Conservation (phyloP, 345 rosid species). For the Moricandia arvensis region DNA sequence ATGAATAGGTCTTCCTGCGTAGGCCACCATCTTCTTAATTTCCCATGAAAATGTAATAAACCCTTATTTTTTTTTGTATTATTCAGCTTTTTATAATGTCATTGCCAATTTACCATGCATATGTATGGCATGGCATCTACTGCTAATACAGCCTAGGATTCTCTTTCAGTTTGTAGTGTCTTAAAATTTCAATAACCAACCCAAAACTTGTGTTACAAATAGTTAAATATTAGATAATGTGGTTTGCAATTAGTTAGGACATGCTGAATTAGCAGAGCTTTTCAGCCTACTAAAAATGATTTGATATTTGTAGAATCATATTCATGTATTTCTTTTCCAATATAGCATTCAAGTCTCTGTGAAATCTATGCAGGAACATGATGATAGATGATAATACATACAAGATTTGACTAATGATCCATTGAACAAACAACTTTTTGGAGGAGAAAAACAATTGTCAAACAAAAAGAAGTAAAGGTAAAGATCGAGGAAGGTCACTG, state of each 20-base stretch:
- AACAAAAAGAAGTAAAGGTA: conserved; percentile 17
- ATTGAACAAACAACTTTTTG: conserved; percentile 3
- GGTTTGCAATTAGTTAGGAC: background rate
- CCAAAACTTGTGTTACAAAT: background rate
- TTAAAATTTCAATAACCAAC: background rate
- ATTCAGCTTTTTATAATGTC: background rate
- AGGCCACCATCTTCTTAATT: conserved; percentile 20
- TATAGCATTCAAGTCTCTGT: background rate
- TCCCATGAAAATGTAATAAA: background rate
- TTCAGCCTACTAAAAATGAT: background rate
- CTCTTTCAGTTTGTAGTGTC: background rate
- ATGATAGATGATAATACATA: background rate
- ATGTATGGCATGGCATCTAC: background rate
- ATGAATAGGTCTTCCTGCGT: conserved; percentile 30
- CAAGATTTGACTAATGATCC: conserved; percentile 26
- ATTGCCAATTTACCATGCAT: conserved; percentile 15
- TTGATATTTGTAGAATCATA: background rate
- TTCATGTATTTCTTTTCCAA: background rate
- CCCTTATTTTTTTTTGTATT: background rate
- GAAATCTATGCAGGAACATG: background rate
- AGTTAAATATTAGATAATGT: background rate
- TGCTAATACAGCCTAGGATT: background rate
- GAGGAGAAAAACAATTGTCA: conserved; percentile 8
- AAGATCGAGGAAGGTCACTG: conserved; percentile 28
- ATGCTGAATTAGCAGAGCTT: background rate